These are phyloP conservation scores for Penstemon davidsonii DNA, from an alignment of 257 asterid genomes.

Conservation along the genomic window DNA sequence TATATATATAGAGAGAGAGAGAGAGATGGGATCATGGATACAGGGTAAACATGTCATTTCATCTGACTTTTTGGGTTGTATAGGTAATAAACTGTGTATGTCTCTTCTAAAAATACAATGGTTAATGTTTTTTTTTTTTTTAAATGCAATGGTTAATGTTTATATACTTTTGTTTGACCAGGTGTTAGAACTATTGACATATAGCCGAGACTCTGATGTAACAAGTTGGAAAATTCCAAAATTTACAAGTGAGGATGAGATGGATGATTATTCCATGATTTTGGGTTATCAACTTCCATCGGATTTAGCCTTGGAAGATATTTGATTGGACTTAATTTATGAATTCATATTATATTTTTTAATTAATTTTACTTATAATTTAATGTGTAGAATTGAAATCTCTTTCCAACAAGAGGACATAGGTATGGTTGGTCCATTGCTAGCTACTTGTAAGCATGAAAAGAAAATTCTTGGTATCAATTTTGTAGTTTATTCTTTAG, in stretches of 20 bases:
- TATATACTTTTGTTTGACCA: background rate
- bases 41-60: too few relatives aligned
- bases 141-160: background rate
- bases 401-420: background rate
- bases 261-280: conserved; percentile 79
- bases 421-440: background rate
- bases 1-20: too few relatives aligned
- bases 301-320: conserved; percentile 59
- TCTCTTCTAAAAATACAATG: too few relatives aligned
- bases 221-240: conserved; percentile 73
- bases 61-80: too few relatives aligned
- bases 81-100: too few relatives aligned
- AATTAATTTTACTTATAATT: background rate
- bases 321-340: conserved; percentile 21
- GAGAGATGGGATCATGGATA: too few relatives aligned
- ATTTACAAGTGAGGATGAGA: conserved; percentile 68
- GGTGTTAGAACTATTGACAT: conserved; percentile 61
- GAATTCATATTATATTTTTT: background rate
- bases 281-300: conserved; percentile 75
- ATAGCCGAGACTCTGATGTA: conserved; percentile 45
- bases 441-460: background rate
- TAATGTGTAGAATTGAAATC: background rate
- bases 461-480: too few relatives aligned
- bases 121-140: background rate
- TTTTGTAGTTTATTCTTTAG: too few relatives aligned